These are phyloP conservation scores for Cystoisospora suis DNA, from an alignment of 169 alveolate genomes.

Conservation along the genomic window DNA sequence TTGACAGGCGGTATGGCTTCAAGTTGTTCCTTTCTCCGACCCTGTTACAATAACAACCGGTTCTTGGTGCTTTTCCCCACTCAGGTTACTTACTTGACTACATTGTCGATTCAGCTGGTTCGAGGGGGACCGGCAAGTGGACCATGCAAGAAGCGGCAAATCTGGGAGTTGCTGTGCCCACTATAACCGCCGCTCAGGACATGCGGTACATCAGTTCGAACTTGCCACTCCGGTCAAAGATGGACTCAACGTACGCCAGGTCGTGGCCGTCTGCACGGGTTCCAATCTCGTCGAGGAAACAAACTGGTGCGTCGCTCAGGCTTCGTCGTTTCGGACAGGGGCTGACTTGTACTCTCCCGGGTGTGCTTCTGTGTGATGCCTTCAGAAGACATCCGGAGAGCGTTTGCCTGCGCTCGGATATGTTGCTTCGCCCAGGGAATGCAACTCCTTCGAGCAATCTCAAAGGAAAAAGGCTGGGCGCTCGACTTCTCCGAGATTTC, in stretches of 20 bases:
- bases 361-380: too few relatives aligned
- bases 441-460: slow-evolving; percentile 74
- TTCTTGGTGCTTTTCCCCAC: background rate
- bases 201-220: slow-evolving; percentile 67
- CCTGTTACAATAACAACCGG: background rate
- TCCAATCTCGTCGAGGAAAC: background rate
- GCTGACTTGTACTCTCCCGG: background rate
- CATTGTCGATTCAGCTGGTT: slow-evolving; percentile 78
- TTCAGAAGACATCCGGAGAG: slow-evolving; percentile 55
- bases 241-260: background rate
- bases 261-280: background rate
- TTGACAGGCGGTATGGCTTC: slow-evolving; percentile 22
- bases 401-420: slow-evolving; percentile 74
- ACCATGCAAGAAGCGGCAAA: slow-evolving; percentile 83
- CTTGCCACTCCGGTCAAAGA: background rate
- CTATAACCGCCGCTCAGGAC: slow-evolving; percentile 84
- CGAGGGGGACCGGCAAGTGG: slow-evolving; percentile 88
- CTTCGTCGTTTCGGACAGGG: background rate
- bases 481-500: slow-evolving; percentile 74
- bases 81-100: slow-evolving; percentile 75
- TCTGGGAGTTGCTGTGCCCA: slow-evolving; percentile 83
- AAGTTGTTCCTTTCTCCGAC: background rate
- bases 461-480: slow-evolving; percentile 77
- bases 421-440: slow-evolving; percentile 83
- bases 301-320: background rate